Conservation (phyloP, 768 basidiomycete genomes). For the Cyathus striatus region DNA sequence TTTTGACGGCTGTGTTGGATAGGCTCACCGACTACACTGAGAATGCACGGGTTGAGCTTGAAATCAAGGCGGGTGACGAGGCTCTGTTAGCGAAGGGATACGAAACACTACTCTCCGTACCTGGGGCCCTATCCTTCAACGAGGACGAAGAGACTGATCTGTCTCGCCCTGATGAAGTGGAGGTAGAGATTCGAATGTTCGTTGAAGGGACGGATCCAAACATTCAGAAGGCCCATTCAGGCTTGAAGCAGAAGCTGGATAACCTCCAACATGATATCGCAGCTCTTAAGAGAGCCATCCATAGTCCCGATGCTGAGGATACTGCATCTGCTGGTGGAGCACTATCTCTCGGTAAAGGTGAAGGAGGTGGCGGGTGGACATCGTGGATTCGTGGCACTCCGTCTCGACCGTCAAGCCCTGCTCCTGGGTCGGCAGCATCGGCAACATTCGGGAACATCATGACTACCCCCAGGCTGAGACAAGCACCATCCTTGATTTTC, state of each 20-base stretch:
- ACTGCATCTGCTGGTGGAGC: slow-evolving; percentile 6
- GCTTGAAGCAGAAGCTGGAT: slow-evolving; percentile 56
- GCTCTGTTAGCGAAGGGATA: slow-evolving; percentile 60
- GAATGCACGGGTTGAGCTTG: slow-evolving; percentile 77
- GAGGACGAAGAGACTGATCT: slow-evolving; percentile 12
- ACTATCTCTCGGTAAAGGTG: background rate
- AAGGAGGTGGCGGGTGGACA: slow-evolving; percentile 42
- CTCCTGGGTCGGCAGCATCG: slow-evolving; percentile 19
- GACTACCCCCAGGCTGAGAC: slow-evolving; percentile 57
- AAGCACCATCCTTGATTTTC: slow-evolving; percentile 35
- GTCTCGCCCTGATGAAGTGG: slow-evolving; percentile 26
- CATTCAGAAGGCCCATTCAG: slow-evolving; percentile 39
- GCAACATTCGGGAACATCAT: slow-evolving; percentile 73
- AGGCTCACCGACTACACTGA: slow-evolving; percentile 72
- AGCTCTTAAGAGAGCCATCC: slow-evolving; percentile 52
- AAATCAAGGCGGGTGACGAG: slow-evolving; percentile 74
- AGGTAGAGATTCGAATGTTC: slow-evolving; percentile 50
- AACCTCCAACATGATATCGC: slow-evolving; percentile 78
- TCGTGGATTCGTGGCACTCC: slow-evolving; percentile 43
- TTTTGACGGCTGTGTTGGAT: slow-evolving; percentile 48
- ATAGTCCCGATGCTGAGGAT: slow-evolving; percentile 32
- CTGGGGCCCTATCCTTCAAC: slow-evolving; percentile 34
- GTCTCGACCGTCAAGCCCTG: slow-evolving; percentile 25
- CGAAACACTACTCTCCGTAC: slow-evolving; percentile 59
- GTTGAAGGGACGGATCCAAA: slow-evolving; percentile 45